Evolutionary conservation across 2,329 filamentous ascomycete species (phyloP).

Genomic region (Verruconis gallopava): DNA sequence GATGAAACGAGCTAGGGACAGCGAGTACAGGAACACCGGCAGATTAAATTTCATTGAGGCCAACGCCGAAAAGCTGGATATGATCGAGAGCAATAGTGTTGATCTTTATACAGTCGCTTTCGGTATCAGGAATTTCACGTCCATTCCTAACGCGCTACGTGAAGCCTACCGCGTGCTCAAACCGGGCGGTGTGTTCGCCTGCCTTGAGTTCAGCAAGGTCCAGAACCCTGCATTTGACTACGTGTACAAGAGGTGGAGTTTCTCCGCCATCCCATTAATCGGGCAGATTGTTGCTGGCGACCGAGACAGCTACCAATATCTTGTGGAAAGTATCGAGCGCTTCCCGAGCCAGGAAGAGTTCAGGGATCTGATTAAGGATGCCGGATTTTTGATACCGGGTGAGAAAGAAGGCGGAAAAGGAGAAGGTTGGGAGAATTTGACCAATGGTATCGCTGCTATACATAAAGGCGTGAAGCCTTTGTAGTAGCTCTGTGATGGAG

Average conservation of each 20-base stretch:
- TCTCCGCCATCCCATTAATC: constrained; percentile 84
- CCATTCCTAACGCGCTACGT: constrained; percentile 68
- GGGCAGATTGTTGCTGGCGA: constrained; percentile 91
- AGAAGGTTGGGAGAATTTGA: constrained; percentile 78
- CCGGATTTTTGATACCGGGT: constrained; percentile 72
- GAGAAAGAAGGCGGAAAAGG: constrained; percentile 22
- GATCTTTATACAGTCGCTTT: constrained; percentile 97
- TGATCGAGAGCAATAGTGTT: constrained; percentile 55
- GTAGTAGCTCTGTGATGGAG: not conserved
- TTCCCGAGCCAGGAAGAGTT: constrained; percentile 85
- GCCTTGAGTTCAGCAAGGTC: constrained; percentile 88
- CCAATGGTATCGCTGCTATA: constrained; percentile 83
- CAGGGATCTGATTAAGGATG: constrained; percentile 65
- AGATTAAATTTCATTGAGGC: constrained; percentile 68
- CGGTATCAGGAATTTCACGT: constrained; percentile 92
- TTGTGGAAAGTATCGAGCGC: constrained; percentile 92
- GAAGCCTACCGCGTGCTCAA: constrained; percentile 84
- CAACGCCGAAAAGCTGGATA: constrained; percentile 67
- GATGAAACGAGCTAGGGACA: constrained; percentile 57
- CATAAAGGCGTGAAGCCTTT: constrained; percentile 86
- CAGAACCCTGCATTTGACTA: constrained; percentile 65
- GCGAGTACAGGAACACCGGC: constrained; percentile 42
- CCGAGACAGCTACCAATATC: constrained; percentile 91
- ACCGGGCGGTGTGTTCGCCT: constrained; percentile 91
- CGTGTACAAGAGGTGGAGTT: constrained; percentile 91